A percentile compares a stretch with the other conserved stretches of the same genome.
Conservation (phyloP, 805 yeast species). For the Lipomyces japonicus region DNA sequence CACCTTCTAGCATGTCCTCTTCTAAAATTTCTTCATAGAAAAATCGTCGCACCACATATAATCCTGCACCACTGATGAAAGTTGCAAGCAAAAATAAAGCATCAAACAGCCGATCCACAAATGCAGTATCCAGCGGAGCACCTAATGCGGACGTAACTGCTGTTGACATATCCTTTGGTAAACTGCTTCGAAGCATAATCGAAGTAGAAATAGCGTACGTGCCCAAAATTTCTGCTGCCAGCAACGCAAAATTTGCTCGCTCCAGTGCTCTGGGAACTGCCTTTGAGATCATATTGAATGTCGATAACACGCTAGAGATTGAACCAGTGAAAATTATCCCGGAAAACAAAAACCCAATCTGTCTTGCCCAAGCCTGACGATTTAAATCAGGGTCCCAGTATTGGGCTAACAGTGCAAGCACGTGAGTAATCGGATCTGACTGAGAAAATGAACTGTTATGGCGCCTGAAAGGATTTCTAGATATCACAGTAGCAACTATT, state of each 20-base stretch:
- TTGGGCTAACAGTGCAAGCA: constrained; percentile 28
- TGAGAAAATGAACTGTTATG: constrained; percentile 27
- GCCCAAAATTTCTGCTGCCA: constrained; percentile 40
- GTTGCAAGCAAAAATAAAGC: constrained; percentile 37
- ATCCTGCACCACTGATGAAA: constrained; percentile 32
- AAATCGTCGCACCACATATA: constrained; percentile 20
- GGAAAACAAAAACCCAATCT: constrained; percentile 41
- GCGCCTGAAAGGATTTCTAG: constrained; percentile 33
- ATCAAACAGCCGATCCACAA: constrained; percentile 43
- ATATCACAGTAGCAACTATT: constrained; percentile 35
- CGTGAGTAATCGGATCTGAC: constrained; percentile 29
- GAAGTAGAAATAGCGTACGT: constrained; percentile 43
- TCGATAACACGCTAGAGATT: constrained; percentile 39
- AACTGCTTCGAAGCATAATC: constrained; percentile 40
- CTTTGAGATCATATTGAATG: constrained; percentile 35
- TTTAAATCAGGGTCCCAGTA: constrained; percentile 32
- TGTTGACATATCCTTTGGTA: constrained; percentile 41
- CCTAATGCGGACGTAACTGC: constrained; percentile 43
- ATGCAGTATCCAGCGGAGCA: constrained; percentile 39
- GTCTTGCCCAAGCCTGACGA: constrained; percentile 39
- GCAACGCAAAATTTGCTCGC: constrained; percentile 30
- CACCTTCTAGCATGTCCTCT: constrained; percentile 26
- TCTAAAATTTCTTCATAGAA: constrained; percentile 24
- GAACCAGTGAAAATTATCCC: constrained; percentile 40
- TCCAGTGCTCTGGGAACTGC: constrained; percentile 35